A percentile compares a stretch with the other conserved stretches of the same genome.
Conservation (phyloP, 139 green algal species). For the Trebouxia sp. region DNA sequence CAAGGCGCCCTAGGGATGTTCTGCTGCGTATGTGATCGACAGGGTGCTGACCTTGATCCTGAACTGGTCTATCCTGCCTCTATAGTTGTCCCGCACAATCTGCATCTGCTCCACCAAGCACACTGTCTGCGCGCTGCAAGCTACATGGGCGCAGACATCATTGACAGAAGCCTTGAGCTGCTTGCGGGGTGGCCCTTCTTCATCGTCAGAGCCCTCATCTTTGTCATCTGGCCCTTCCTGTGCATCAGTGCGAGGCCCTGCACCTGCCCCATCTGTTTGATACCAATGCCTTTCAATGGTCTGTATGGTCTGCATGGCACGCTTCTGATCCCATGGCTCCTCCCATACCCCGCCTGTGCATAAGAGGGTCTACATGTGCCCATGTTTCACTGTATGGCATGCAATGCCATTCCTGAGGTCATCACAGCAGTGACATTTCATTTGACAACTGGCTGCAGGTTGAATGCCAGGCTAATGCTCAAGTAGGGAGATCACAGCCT, state of each 20-base stretch:
- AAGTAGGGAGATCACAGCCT: no score
- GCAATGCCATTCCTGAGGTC: no score
- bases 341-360: conserved; percentile 36
- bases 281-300: conserved; percentile 35
- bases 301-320: conserved; percentile 1
- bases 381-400: no score
- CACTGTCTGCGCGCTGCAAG: conserved; percentile 44
- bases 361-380: no score
- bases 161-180: conserved; percentile 32
- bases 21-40: neutral
- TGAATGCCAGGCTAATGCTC: no score
- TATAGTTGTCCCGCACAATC: conserved; percentile 43
- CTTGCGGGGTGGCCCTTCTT: conserved; percentile 5
- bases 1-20: neutral
- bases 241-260: neutral
- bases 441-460: no score
- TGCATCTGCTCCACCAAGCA: conserved; percentile 58
- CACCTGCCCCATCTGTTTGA: neutral
- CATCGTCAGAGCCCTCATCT: no score
- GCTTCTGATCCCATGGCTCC: conserved; percentile 37
- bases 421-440: no score
- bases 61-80: conserved; percentile 51
- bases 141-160: conserved; percentile 50
- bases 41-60: conserved; percentile 45
- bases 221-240: no score